Percentiles rank a stretch among this genome's conserved stretches.
phyloP scores from a whole-genome alignment of 768 basidiomycete genomes.

The Phylloporus scabripes region DNA sequence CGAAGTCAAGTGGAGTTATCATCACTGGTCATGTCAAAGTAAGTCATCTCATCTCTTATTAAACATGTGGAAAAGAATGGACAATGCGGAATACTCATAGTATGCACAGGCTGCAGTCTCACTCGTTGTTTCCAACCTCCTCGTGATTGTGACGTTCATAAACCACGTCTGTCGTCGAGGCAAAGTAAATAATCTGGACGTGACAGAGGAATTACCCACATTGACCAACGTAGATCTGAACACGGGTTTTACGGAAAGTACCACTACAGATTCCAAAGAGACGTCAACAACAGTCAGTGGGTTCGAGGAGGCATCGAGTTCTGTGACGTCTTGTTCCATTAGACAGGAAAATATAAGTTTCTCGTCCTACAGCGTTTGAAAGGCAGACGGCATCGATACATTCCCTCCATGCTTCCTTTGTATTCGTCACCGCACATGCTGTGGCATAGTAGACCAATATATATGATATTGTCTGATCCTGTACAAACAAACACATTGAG shows the following conservation, averaged over 20 bases:
- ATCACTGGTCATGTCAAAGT: conserved; percentile 23
- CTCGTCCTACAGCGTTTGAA: neutral
- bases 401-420: neutral
- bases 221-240: conserved; percentile 13
- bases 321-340: neutral
- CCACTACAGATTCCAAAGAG: conserved; percentile 7
- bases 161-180: conserved; percentile 10
- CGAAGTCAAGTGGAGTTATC: neutral
- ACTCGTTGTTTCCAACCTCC: conserved; percentile 22
- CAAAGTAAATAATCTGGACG: neutral
- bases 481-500: no score
- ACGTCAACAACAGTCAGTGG: neutral
- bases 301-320: neutral
- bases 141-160: conserved; percentile 22
- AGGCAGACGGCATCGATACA: neutral
- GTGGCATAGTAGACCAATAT: neutral
- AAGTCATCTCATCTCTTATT: neutral
- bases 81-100: neutral
- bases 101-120: conserved; percentile 17
- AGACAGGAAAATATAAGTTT: neutral
- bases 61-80: neutral
- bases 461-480: neutral
- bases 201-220: neutral
- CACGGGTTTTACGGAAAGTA: conserved; percentile 9
- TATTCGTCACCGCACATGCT: neutral